Base-by-base conservation (phyloP, 345 rosid genomes). In the Melaleuca alternifolia region DNA sequence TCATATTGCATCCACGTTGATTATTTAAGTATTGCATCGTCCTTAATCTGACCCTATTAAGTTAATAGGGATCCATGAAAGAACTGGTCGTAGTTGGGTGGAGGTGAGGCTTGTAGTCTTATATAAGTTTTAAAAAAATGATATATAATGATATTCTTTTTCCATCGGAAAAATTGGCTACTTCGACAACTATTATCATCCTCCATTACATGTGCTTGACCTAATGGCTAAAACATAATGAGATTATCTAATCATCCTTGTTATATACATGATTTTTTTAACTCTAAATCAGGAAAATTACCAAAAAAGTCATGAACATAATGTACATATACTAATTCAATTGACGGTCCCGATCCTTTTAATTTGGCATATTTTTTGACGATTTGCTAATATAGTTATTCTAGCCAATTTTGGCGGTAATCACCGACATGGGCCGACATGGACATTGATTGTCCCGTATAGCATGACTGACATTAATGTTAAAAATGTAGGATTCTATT, bases 381-480 rank as follows among this genome's bases (percentile, higher is more conserved):
- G 16, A 65, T 65, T 65, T 65, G 20, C 1, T 5, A 65, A 65
- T 0, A 2, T 65, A 16, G 3, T 65, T 0, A 18, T 4, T 65
- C 5, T 0, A 1, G 5, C 2, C 1, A 2, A 65, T 33, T 65
- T 65, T 65, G 10, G 1, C 2, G 2, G 23, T 10, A 53, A 6
- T 53, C 18, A 1, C 8, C 20, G 56, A 53, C 56, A 0, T 53
- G 9, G 24, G n/a, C 8, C 20, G 56, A 53, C 56, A 0, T 53
- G 9, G 24, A 53, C 4, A 4, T 9, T 1, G 2, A 3, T 4
- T 10, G 3, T 53, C 24, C 8, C 2, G 18, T 9, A 7, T 53
- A 20, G 4, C 24, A 59, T 59, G 41, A 41, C 4, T 41, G 41
- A 41, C 4, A 4, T 41, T 41, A 41, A 41, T 4, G 4, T 41